These are phyloP conservation scores for Lachancea meyersii DNA, from an alignment of 805 yeast species.

Conservation along the genomic window DNA sequence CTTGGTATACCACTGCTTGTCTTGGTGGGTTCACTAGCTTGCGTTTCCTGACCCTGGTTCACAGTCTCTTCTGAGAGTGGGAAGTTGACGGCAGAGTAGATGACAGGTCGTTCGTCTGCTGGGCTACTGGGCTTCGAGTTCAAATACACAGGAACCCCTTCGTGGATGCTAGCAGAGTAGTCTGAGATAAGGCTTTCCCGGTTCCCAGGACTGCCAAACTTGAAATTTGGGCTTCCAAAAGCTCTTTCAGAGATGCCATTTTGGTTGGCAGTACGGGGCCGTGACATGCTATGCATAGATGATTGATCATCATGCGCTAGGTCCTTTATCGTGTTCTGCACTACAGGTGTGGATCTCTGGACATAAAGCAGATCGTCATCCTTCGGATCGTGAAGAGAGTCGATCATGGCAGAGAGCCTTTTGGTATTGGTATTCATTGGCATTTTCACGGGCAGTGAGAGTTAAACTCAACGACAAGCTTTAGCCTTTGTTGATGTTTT, in stretches of 20 bases:
- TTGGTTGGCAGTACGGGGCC: background rate
- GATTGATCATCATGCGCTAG: background rate
- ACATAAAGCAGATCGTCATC: slow-evolving; percentile 12
- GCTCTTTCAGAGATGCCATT: slow-evolving; percentile 6
- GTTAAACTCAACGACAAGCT: background rate
- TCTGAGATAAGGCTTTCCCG: slow-evolving; percentile 26
- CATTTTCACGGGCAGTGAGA: background rate
- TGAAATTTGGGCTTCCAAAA: background rate
- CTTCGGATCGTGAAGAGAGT: slow-evolving; percentile 16
- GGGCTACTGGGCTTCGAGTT: slow-evolving; percentile 8
- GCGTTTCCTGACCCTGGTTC: background rate
- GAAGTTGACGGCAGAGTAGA: slow-evolving; percentile 5
- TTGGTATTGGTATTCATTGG: slow-evolving; percentile 19
- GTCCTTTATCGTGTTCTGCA: background rate
- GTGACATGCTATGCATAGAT: background rate
- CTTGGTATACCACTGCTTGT: background rate
- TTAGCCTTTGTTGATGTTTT: background rate
- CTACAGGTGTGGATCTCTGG: background rate
- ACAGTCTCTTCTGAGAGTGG: slow-evolving; percentile 8
- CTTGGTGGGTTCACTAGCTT: background rate
- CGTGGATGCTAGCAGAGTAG: slow-evolving; percentile 31
- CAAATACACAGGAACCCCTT: slow-evolving; percentile 29
- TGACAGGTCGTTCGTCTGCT: background rate
- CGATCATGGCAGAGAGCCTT: slow-evolving; percentile 28
- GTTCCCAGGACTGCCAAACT: slow-evolving; percentile 9